Conservation (phyloP, 108 stramenopile genomes). For the Conticribra weissflogii region DNA sequence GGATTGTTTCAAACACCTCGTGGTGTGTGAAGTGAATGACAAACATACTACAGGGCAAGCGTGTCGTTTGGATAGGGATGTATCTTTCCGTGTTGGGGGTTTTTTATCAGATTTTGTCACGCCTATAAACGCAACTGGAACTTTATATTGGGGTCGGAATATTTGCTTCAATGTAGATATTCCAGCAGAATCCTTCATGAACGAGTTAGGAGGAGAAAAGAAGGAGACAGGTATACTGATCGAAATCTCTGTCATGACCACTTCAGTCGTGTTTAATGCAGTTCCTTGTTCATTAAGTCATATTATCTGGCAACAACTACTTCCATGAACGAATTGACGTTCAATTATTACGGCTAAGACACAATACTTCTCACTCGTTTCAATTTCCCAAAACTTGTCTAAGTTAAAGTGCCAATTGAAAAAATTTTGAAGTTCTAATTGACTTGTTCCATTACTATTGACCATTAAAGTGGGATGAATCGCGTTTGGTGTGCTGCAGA, state of each 20-base stretch:
- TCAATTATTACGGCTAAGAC: no score
- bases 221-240: constrained; percentile 51
- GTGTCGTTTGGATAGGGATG: constrained; percentile 54
- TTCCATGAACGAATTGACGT: no score
- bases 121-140: constrained; percentile 46
- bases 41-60: constrained; percentile 46
- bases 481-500: constrained; percentile 96
- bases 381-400: constrained; percentile 18
- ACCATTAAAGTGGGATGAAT: constrained; percentile 97
- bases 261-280: constrained; percentile 37
- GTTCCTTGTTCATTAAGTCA: constrained; percentile 72
- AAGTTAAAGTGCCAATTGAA: no score
- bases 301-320: constrained; percentile 71
- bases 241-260: constrained; percentile 40
- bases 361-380: no score
- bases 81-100: constrained; percentile 57
- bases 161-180: constrained; percentile 53
- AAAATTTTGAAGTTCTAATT: not conserved
- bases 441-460: not conserved
- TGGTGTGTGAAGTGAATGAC: constrained; percentile 76
- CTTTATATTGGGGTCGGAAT: constrained; percentile 60
- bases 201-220: no score
- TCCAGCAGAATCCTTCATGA: constrained; percentile 44
- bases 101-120: constrained; percentile 15
- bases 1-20: constrained; percentile 53